Evolutionary conservation across 345 rosid species (phyloP).

Genomic region (Citrus unshiu): DNA sequence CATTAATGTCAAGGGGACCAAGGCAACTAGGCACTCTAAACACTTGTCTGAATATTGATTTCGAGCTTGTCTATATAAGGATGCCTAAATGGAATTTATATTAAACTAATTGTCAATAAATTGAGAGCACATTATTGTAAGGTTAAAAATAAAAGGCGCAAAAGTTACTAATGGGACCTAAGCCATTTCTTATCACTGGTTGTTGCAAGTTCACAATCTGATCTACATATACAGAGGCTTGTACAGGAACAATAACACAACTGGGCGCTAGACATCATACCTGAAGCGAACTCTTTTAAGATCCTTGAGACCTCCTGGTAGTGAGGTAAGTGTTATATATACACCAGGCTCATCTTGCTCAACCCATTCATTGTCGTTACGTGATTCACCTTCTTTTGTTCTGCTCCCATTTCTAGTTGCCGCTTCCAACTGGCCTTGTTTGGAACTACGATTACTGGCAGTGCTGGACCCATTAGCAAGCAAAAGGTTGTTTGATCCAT

Average conservation of each 20-base stretch:
- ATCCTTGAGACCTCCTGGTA: slow-evolving; percentile 85
- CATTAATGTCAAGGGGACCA: background rate
- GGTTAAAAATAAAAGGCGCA: background rate
- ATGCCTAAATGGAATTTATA: background rate
- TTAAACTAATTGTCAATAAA: background rate
- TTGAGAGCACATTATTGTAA: background rate
- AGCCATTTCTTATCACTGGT: background rate
- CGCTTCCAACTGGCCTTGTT: slow-evolving; percentile 57
- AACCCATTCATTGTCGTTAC: slow-evolving; percentile 78
- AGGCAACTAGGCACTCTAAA: background rate
- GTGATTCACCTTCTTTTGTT: slow-evolving; percentile 61
- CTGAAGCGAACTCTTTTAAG: slow-evolving; percentile 99
- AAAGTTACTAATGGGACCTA: background rate
- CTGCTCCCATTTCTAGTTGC: slow-evolving; percentile 55
- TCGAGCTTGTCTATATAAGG: background rate
- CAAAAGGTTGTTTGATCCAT: slow-evolving; percentile 35
- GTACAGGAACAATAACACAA: background rate
- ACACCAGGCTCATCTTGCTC: slow-evolving; percentile 99
- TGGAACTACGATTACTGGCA: slow-evolving; percentile 42
- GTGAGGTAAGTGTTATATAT: slow-evolving; percentile 83
- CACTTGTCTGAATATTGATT: background rate
- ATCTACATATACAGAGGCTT: background rate
- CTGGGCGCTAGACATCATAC: slow-evolving; percentile 30
- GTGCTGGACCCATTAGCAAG: slow-evolving; percentile 57
- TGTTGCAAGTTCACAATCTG: background rate